These are phyloP conservation scores for Aegilops longissima DNA, from an alignment of 176 grass and related monocot species.

Conservation along the genomic window DNA sequence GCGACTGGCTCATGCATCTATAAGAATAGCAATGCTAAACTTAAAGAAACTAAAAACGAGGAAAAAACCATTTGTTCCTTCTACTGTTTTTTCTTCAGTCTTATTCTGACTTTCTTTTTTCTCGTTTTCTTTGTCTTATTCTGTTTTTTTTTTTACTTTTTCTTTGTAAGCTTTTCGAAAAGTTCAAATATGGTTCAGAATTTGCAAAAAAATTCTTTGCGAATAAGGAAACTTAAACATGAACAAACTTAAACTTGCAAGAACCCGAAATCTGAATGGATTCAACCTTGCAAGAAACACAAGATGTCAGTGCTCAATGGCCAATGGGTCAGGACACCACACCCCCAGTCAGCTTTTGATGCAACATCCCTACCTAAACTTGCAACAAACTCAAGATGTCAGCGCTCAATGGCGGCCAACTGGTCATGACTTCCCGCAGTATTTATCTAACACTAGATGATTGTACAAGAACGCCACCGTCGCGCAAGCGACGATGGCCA, in stretches of 20 bases:
- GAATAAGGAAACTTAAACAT: background rate
- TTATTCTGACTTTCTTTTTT: no score
- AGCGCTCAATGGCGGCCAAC: background rate
- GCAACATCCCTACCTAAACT: slow-evolving; percentile 9
- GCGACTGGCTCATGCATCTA: no score
- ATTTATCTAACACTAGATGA: slow-evolving; percentile 16
- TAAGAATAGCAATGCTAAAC: no score
- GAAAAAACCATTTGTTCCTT: no score
- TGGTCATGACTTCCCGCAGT: slow-evolving; percentile 12
- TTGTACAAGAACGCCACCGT: slow-evolving; percentile 36
- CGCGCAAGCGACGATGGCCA: slow-evolving; percentile 20
- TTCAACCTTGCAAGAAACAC: slow-evolving; percentile 13
- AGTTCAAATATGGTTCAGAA: no score
- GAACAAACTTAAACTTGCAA: background rate
- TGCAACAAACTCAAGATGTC: slow-evolving; percentile 4
- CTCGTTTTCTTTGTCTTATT: no score
- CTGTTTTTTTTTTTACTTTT: no score
- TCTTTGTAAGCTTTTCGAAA: no score
- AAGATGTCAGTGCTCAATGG: background rate
- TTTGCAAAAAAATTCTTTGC: no score
- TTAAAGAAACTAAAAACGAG: no score
- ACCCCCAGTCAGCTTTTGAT: background rate
- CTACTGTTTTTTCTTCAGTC: no score
- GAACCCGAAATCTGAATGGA: background rate
- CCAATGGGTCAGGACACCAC: background rate